phyloP scores from a whole-genome alignment of 805 yeast species.

The Kurtzmaniella cleridarum region DNA sequence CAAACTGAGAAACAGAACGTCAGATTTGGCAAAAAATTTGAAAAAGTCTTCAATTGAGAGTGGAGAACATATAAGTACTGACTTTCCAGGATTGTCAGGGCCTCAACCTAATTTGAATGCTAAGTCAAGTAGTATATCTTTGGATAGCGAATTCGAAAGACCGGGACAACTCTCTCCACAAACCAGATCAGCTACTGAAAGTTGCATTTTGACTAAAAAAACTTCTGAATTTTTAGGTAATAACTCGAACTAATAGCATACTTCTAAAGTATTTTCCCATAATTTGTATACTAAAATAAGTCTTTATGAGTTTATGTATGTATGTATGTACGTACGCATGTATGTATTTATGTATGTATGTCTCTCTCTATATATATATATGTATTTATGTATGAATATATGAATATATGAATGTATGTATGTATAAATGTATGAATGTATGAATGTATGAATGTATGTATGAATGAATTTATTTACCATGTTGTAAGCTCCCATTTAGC shows the following conservation, averaged over 20 bases:
- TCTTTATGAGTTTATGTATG: too few species aligned
- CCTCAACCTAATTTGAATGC: conserved; percentile 7
- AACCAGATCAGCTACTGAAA: conserved; percentile 32
- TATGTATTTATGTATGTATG: too few species aligned
- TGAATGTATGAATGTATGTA: not conserved
- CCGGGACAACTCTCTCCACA: conserved; percentile 27
- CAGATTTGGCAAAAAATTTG: conserved; percentile 42
- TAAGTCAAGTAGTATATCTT: conserved; percentile 8
- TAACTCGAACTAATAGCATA: too few species aligned
- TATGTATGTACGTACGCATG: too few species aligned
- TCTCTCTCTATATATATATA: too few species aligned
- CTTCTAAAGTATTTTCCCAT: too few species aligned
- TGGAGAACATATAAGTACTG: conserved; percentile 10
- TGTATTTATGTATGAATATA: too few species aligned
- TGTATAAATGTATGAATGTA: too few species aligned
- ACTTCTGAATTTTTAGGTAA: conserved; percentile 10
- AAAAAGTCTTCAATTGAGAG: conserved; percentile 30
- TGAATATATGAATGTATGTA: too few species aligned
- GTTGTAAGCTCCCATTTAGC: conserved; percentile 58
- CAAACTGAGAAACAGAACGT: conserved; percentile 39
- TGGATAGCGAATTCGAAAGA: conserved; percentile 17
- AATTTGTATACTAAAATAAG: too few species aligned
- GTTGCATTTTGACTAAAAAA: conserved; percentile 10
- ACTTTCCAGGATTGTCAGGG: conserved; percentile 10
- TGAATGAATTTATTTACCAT: conserved; percentile 32